These are phyloP conservation scores for Pittosporum tobira DNA, from an alignment of 129 eudicot genomes.

Conservation along the genomic window DNA sequence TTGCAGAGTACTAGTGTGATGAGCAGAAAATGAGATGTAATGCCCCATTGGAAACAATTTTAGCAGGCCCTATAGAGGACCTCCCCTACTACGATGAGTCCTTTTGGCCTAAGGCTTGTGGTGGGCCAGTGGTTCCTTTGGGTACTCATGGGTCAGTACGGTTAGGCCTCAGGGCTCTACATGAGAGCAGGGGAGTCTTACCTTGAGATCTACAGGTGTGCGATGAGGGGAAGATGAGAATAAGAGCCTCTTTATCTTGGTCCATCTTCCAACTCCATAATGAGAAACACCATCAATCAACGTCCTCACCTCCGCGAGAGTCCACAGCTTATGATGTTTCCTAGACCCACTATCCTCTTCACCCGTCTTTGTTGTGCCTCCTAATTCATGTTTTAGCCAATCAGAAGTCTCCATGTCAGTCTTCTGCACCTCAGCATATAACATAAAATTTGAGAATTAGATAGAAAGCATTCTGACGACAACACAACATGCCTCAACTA, in stretches of 20 bases:
- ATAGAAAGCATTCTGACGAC: neutral
- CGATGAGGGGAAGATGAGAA: slow-evolving; percentile 74
- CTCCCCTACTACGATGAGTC: no score
- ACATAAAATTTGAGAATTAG: no score
- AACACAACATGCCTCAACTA: no score
- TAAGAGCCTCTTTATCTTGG: slow-evolving; percentile 58
- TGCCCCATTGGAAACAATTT: no score
- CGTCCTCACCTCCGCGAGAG: slow-evolving; percentile 57
- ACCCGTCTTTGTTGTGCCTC: slow-evolving; percentile 14
- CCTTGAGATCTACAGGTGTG: slow-evolving; percentile 90
- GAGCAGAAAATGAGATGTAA: no score
- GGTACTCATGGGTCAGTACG: neutral
- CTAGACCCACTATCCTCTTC: slow-evolving; percentile 33
- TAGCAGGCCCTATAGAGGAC: no score
- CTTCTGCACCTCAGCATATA: slow-evolving; percentile 9
- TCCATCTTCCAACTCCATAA: slow-evolving; percentile 87
- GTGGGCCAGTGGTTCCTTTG: neutral
- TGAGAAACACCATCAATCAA: slow-evolving; percentile 79
- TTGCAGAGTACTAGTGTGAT: neutral
- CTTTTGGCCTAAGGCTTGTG: no score
- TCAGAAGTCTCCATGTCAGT: slow-evolving; percentile 15
- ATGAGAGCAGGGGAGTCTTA: slow-evolving; percentile 7
- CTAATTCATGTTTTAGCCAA: slow-evolving; percentile 29
- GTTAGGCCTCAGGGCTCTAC: neutral
- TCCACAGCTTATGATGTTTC: slow-evolving; percentile 67